Conservation (phyloP, 306 rosid species). For the Oxytropis ochrocephala region DNA sequence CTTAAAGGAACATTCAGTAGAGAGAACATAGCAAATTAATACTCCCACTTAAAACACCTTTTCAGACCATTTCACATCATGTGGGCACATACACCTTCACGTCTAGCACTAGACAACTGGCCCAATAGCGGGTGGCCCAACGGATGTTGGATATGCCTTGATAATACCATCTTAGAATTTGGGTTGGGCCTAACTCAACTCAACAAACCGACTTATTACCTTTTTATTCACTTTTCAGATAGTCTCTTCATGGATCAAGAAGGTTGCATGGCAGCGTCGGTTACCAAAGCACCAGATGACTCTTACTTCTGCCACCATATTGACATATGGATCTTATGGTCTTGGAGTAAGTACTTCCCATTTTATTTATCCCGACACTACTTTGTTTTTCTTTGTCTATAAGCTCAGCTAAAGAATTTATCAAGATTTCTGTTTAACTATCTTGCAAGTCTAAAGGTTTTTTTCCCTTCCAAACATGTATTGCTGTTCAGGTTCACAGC, state of each 20-base stretch:
- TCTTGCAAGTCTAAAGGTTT: not conserved
- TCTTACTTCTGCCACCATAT: constrained; percentile 29
- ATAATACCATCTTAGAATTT: no score
- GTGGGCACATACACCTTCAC: no score
- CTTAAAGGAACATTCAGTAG: no score
- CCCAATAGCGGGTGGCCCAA: no score
- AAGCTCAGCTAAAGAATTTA: not conserved
- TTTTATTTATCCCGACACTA: not conserved
- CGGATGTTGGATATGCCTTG: no score
- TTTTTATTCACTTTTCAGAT: constrained; percentile 17
- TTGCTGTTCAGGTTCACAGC: constrained; percentile 35
- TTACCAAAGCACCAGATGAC: constrained; percentile 24
- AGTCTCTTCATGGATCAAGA: constrained; percentile 39
- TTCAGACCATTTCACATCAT: no score
- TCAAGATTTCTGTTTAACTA: not conserved
- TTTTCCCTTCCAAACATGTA: not conserved
- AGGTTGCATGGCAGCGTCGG: constrained; percentile 26
- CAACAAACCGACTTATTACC: not conserved
- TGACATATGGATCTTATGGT: constrained; percentile 50
- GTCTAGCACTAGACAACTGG: no score
- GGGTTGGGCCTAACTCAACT: no score
- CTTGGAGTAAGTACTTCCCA: constrained; percentile 34
- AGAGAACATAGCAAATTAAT: no score
- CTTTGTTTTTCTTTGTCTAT: not conserved
- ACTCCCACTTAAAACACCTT: no score